Percentiles rank a stretch among this genome's conserved stretches.
Evolutionary conservation across 169 alveolate genomes (phyloP).

Genomic region (Pseudocohnilembus persalinus): DNA sequence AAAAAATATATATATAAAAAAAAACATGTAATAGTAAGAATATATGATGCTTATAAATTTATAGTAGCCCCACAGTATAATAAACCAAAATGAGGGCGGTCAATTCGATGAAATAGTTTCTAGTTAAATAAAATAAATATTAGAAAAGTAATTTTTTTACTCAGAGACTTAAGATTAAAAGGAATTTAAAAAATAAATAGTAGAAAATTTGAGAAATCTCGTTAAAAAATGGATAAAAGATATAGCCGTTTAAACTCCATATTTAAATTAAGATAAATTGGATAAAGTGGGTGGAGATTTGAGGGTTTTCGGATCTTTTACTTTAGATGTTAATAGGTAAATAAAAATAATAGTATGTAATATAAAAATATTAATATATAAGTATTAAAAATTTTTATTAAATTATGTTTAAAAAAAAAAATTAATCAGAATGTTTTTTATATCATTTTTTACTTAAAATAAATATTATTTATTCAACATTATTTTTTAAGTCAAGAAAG

Average conservation of each 20-base stretch:
- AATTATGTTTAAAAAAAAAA: too few relatives aligned
- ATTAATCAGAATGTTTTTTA: too few relatives aligned
- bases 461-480: too few relatives aligned
- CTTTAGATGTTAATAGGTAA: background rate
- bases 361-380: too few relatives aligned
- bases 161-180: background rate
- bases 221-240: background rate
- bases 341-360: background rate
- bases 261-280: background rate
- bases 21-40: too few relatives aligned
- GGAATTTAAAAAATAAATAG: background rate
- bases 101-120: background rate
- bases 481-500: conserved; percentile 50
- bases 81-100: background rate
- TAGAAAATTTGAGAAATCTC: background rate
- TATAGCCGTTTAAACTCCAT: background rate
- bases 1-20: too few relatives aligned
- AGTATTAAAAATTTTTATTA: too few relatives aligned
- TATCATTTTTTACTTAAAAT: too few relatives aligned
- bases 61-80: background rate
- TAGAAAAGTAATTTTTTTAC: background rate
- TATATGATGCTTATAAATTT: background rate
- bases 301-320: background rate
- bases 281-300: background rate
- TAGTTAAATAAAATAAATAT: too few relatives aligned